Percentiles rank a stretch among this genome's conserved stretches.
Conservation (phyloP, 768 basidiomycete genomes). For the Lentinus brumalis region DNA sequence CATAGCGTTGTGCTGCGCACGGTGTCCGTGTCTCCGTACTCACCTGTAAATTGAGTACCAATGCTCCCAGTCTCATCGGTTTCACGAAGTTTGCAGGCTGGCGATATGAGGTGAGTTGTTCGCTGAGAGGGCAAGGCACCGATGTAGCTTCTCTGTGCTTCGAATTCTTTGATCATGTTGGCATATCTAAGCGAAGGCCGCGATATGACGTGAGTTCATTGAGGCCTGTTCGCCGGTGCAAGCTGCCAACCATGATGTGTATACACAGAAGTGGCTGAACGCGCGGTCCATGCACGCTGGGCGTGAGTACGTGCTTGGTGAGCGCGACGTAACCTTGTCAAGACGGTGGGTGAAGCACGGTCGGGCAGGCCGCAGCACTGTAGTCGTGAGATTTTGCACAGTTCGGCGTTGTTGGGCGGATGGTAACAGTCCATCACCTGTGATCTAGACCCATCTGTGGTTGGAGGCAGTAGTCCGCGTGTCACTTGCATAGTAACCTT, state of each 20-base stretch:
- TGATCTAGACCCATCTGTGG: not conserved
- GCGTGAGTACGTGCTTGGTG: too few relatives aligned
- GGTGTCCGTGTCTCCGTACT: too few relatives aligned
- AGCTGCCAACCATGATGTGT: too few relatives aligned
- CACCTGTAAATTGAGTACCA: too few relatives aligned
- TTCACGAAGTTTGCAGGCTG: too few relatives aligned
- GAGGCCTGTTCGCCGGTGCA: not conserved
- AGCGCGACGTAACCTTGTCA: not conserved
- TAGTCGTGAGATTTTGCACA: not conserved
- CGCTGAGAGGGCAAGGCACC: too few relatives aligned
- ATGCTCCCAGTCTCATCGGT: too few relatives aligned
- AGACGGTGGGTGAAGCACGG: not conserved
- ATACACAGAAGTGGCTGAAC: too few relatives aligned
- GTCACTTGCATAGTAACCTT: conserved; percentile 11
- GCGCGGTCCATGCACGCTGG: too few relatives aligned
- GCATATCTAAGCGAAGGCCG: not conserved
- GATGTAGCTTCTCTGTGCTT: too few relatives aligned
- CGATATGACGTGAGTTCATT: not conserved
- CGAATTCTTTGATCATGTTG: not conserved
- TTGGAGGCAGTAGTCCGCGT: not conserved
- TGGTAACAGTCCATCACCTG: conserved; percentile 6
- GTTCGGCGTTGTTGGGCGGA: not conserved
- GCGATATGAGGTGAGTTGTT: too few relatives aligned
- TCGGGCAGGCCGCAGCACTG: not conserved
- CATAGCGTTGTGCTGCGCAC: too few relatives aligned